Evolutionary conservation across 495 filamentous ascomycete genomes (phyloP).

Genomic region (Aspergillus ostianus): DNA sequence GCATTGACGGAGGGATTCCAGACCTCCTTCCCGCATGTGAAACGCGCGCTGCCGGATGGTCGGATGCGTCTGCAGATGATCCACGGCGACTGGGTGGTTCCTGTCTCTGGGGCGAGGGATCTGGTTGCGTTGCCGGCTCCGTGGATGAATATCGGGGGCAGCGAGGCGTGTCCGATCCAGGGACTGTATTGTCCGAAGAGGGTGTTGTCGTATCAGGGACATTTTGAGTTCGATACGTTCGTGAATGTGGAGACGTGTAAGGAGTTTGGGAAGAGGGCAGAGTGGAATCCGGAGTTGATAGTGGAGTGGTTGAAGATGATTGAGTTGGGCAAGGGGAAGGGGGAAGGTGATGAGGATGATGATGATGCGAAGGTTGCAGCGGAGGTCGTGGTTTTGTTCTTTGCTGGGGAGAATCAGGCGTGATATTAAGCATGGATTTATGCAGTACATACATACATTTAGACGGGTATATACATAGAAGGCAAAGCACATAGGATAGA

Average conservation of each 20-base stretch:
- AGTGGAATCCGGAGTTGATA: constrained; percentile 24
- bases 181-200: constrained; percentile 38
- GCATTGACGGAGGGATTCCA: constrained; percentile 28
- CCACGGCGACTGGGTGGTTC: constrained; percentile 21
- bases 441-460: too few relatives aligned
- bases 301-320: constrained; percentile 26
- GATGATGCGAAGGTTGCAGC: constrained; percentile 40
- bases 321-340: constrained; percentile 17
- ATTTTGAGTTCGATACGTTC: constrained; percentile 45
- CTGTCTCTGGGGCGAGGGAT: not conserved
- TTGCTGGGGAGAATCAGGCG: constrained; percentile 19
- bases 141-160: constrained; percentile 38
- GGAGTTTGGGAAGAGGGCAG: constrained; percentile 32
- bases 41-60: not conserved
- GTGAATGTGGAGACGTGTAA: constrained; percentile 32
- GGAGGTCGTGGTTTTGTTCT: constrained; percentile 37
- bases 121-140: constrained; percentile 18
- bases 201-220: constrained; percentile 41
- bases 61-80: constrained; percentile 22
- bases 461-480: too few relatives aligned
- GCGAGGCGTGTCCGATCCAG: constrained; percentile 35
- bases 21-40: constrained; percentile 19
- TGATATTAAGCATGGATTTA: too few relatives aligned
- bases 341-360: constrained; percentile 25
- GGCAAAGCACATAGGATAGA: too few relatives aligned